phyloP scores from a whole-genome alignment of 441 rosid genomes.

The Populus tomentosa region DNA sequence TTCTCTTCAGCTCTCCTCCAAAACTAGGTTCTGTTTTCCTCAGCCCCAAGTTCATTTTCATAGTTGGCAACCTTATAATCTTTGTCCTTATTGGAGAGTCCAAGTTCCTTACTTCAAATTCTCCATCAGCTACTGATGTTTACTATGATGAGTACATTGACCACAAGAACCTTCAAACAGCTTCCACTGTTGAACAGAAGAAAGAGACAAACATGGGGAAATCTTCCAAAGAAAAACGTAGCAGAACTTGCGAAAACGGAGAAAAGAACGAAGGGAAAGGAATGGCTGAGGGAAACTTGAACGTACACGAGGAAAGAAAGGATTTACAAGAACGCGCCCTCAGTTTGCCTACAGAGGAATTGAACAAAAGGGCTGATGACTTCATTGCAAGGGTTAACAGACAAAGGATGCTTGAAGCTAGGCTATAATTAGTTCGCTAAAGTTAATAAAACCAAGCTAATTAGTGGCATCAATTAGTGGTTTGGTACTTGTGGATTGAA shows the following conservation, averaged over 20 bases:
- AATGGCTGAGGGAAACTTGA: not conserved
- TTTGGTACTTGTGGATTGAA: not conserved
- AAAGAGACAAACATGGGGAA: slow-evolving; percentile 3
- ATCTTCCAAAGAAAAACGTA: slow-evolving; percentile 10
- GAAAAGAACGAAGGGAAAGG: not conserved
- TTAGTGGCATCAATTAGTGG: not conserved
- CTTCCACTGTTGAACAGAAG: slow-evolving; percentile 11
- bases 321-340: slow-evolving; percentile 16
- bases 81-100: slow-evolving; percentile 47
- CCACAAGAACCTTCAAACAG: slow-evolving; percentile 23
- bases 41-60: slow-evolving; percentile 38
- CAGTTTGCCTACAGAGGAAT: slow-evolving; percentile 41
- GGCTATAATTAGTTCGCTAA: slow-evolving; percentile 2
- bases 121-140: slow-evolving; percentile 17
- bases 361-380: slow-evolving; percentile 22
- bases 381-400: slow-evolving; percentile 28
- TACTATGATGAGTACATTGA: slow-evolving; percentile 39
- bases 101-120: slow-evolving; percentile 19
- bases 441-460: not conserved
- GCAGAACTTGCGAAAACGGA: slow-evolving; percentile 4
- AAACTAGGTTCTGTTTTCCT: slow-evolving; percentile 24
- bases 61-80: slow-evolving; percentile 50
- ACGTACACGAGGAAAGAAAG: slow-evolving; percentile 14
- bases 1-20: slow-evolving; percentile 24
- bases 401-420: slow-evolving; percentile 50